phyloP scores from a whole-genome alignment of 2,329 filamentous ascomycete genomes.

The Setomelanomma holmii region DNA sequence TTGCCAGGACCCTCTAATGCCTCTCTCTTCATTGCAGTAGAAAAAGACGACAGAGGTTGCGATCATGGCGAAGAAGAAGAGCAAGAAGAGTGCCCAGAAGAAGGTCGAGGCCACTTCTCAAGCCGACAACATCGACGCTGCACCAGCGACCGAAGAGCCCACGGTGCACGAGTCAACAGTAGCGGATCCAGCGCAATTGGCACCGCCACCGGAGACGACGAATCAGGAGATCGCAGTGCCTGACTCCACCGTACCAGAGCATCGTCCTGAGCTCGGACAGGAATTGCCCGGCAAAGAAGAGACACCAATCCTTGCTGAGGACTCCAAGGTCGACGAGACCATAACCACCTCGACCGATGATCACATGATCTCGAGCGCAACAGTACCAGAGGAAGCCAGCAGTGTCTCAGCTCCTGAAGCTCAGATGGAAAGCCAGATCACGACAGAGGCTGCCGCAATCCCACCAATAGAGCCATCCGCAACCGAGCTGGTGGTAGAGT shows the following conservation, averaged over 20 bases:
- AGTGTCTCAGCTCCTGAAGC: neutral
- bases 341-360: neutral
- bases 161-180: conserved; percentile 22
- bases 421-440: neutral
- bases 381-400: neutral
- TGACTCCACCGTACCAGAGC: conserved; percentile 24
- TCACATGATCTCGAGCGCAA: neutral
- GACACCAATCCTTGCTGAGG: neutral
- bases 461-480: neutral
- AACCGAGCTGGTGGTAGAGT: conserved; percentile 10
- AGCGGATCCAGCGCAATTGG: conserved; percentile 22
- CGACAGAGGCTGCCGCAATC: neutral
- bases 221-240: conserved; percentile 25
- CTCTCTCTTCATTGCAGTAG: conserved; percentile 23
- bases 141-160: conserved; percentile 27
- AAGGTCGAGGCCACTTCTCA: conserved; percentile 35
- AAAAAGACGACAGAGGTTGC: conserved; percentile 26
- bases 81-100: conserved; percentile 38
- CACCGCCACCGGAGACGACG: conserved; percentile 24
- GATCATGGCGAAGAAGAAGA: conserved; percentile 45
- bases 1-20: conserved; percentile 13
- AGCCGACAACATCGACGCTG: conserved; percentile 33
- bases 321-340: neutral
- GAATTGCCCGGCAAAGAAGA: conserved; percentile 1
- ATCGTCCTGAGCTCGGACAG: conserved; percentile 10